Conservation (phyloP, 106 monocot genomes). For the Dioscorea dumetorum region DNA sequence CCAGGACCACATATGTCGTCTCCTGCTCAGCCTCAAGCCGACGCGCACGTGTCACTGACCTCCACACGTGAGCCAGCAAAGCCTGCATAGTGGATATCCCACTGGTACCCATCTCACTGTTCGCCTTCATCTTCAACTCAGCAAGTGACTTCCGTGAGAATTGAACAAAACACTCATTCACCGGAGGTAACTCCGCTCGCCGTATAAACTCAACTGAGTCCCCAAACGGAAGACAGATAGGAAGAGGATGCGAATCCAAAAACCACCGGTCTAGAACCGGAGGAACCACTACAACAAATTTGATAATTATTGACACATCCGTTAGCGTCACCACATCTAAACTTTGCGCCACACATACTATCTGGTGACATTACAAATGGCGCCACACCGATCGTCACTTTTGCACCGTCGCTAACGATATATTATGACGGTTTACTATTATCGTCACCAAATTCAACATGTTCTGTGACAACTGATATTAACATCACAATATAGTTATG, state of each 20-base stretch:
- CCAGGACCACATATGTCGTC: constrained; percentile 7
- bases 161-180: constrained; percentile 22
- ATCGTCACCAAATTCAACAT: no score
- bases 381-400: no score
- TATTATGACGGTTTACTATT: no score
- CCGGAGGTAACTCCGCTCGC: not conserved
- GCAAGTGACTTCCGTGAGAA: constrained; percentile 21
- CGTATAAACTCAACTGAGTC: not conserved
- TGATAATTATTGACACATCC: no score
- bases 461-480: no score
- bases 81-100: constrained; percentile 47
- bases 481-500: no score
- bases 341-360: no score
- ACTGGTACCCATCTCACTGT: constrained; percentile 16
- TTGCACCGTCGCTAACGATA: no score
- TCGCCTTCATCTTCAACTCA: constrained; percentile 32
- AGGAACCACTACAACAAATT: no score
- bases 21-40: constrained; percentile 4
- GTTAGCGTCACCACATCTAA: no score
- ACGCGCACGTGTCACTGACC: constrained; percentile 20
- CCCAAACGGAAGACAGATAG: constrained; percentile 18
- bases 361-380: no score
- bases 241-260: constrained; percentile 8
- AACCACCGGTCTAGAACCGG: constrained; percentile 33
- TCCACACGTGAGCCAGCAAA: constrained; percentile 40